Percentiles rank a stretch among this genome's conserved stretches.
Conservation (phyloP, 441 rosid species). For the Francoa sonchifolia region DNA sequence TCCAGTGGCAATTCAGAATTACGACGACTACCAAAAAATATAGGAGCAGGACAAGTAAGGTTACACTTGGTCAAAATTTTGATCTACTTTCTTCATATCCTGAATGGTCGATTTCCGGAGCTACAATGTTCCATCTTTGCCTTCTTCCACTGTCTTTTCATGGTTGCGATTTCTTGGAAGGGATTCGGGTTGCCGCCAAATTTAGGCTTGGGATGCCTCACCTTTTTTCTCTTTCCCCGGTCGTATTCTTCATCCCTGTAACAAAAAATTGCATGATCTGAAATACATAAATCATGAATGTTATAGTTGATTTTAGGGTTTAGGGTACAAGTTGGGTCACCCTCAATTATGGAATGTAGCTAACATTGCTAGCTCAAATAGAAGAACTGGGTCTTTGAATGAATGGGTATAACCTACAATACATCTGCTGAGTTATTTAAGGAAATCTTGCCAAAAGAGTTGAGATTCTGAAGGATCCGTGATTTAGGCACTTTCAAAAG, state of each 20-base stretch:
- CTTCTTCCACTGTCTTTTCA: constrained; percentile 32
- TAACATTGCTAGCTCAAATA: too few species aligned
- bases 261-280: constrained; percentile 4
- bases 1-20: too few species aligned
- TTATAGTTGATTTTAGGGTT: neutral
- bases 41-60: constrained; percentile 6
- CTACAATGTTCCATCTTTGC: constrained; percentile 27
- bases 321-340: too few species aligned
- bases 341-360: too few species aligned
- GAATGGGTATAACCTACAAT: too few species aligned
- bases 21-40: too few species aligned
- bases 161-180: constrained; percentile 55
- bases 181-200: constrained; percentile 56
- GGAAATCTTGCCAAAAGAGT: too few species aligned
- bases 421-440: too few species aligned
- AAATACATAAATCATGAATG: too few species aligned
- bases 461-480: too few species aligned
- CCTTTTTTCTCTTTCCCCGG: constrained; percentile 75
- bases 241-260: constrained; percentile 92
- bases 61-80: neutral
- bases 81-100: constrained; percentile 39
- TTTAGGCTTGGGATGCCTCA: constrained; percentile 26
- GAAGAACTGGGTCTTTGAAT: too few species aligned
- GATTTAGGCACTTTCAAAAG: too few species aligned
- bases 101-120: constrained; percentile 44